Base-by-base conservation (phyloP, 495 filamentous ascomycete genomes). In the Aspergillus panamensis region DNA sequence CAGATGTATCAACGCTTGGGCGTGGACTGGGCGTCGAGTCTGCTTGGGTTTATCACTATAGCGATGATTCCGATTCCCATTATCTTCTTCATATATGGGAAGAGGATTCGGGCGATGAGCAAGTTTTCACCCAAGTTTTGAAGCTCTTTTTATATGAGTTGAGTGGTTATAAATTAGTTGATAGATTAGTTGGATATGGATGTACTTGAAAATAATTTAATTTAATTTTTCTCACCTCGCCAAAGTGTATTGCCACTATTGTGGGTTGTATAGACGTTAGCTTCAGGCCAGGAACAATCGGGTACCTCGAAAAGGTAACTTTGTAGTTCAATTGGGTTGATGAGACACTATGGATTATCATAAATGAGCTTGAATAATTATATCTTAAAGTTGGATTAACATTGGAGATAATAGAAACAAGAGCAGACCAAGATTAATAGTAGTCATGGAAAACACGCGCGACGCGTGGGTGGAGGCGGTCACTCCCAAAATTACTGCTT, bases 1-100 rank as follows among this genome's bases (percentile, higher is more conserved):
- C 81, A 82, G 51, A 76, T 89, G 77, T 88, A 83, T 47, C 72
- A 81, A 30, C 81, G 79, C 17, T 68, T 88, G 10, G 87, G 85
- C 1, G 82, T 88, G 7, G 72, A 71, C 5, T 88, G 86, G 72
- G 87, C 84, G 3, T 84, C 82, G 4, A 84, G 79, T 67, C 71
- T 90, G 44, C 74, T 90, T 25, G 88, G 80, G 0, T 88, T 87
- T 51, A 74, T 91, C 42, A 78, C 82, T 3, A 62, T 81, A 21
- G 75, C 81, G 7, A 78, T 91, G 72, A 76, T 90, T 10, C 88
- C 87, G 0, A 84, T 90, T 19, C 88, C 88, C 6, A 74, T 87
- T 50, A 61, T 88, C 30, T 91, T 92, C 68, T 90, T 77, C 61
- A 68, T 82, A n/a, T 90, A 82, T 60, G 88, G 88, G 3, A 79